A percentile compares a stretch with the other conserved stretches of the same genome.
Evolutionary conservation across 495 filamentous ascomycete genomes (phyloP).

Genomic region (Podospora bellae-mahoneyi): DNA sequence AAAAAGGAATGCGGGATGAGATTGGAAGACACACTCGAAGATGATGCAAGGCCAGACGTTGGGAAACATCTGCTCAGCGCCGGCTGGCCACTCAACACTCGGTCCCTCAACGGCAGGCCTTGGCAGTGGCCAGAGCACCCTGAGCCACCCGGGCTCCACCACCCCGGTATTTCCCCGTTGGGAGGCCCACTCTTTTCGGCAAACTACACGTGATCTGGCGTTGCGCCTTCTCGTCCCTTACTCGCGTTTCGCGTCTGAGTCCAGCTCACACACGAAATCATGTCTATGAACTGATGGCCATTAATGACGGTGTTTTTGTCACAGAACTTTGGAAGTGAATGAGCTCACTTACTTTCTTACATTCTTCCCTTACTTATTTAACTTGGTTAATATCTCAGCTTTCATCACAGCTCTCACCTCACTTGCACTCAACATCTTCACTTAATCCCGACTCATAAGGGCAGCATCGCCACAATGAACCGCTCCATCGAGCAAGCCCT

Average conservation of each 20-base stretch:
- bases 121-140: slow-evolving; percentile 8
- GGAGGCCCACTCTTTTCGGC: not conserved
- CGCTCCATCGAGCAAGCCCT: slow-evolving; percentile 73
- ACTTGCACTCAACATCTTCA: not conserved
- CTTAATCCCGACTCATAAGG: not conserved
- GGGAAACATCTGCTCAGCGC: not conserved
- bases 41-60: slow-evolving; percentile 22
- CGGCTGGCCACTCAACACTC: slow-evolving; percentile 10
- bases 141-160: slow-evolving; percentile 5
- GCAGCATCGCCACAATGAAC: slow-evolving; percentile 52
- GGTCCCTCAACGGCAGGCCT: slow-evolving; percentile 13
- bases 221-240: slow-evolving; percentile 2
- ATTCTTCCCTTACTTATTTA: not conserved
- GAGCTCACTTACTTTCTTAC: not conserved
- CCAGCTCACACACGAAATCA: not conserved
- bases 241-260: slow-evolving; percentile 3
- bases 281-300: not conserved
- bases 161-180: slow-evolving; percentile 18
- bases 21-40: slow-evolving; percentile 5
- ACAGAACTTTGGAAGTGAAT: not conserved
- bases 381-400: not conserved
- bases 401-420: not conserved
- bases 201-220: slow-evolving; percentile 24
- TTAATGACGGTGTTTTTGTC: not conserved
- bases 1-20: slow-evolving; percentile 15